Base-by-base conservation (phyloP, 345 rosid genomes). In the Nephelium lappaceum region DNA sequence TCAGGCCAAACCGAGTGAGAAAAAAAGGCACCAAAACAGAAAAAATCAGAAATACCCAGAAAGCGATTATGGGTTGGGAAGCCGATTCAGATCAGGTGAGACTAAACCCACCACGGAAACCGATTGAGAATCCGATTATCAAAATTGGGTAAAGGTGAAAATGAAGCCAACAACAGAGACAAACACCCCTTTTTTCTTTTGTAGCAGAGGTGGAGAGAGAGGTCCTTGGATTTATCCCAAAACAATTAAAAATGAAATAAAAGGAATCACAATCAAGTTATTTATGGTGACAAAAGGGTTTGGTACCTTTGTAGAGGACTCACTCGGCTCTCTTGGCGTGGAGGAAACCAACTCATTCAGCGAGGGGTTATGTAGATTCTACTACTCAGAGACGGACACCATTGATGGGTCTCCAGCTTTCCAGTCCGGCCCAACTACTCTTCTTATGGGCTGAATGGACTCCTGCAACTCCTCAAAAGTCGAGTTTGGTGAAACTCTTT, bases 61-160 rank as follows among this genome's bases (percentile, higher is more conserved):
- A 76, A 79, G 77, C n/a, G 43, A 66, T 51, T 51, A 24, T 39
- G 47, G 60, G 58, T n/a, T 38, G 31, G 15, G 39, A 58, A 78
- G 71, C 75, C 81, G 82, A 81, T 60, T 78, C 82, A 81, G 84
- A 84, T 84, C 86, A 84, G 72, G 66, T 51, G 64, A 45, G 62
- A 79, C 31, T 18, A 25, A 71, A 58, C 70, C 82, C 74, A 66
- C 47, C 69, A 70, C 73, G 21, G 77, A 36, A 72, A 72, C 53
- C 69, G 78, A 72, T 72, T 63, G 71, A 64, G 76, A 31, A 71
- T 63, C 77, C n/a, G 31, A 38, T 16, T 41, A 51, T 10, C 72
- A 25, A 8, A 63, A 16, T 74, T 49, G 67, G 67, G 58, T 72
- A 76, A 63, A 81, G 63, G 31, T 58, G 42, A 78, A 80, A 67